phyloP scores from a whole-genome alignment of 2,329 filamentous ascomycete genomes.

The Trichoderma atroviride region DNA sequence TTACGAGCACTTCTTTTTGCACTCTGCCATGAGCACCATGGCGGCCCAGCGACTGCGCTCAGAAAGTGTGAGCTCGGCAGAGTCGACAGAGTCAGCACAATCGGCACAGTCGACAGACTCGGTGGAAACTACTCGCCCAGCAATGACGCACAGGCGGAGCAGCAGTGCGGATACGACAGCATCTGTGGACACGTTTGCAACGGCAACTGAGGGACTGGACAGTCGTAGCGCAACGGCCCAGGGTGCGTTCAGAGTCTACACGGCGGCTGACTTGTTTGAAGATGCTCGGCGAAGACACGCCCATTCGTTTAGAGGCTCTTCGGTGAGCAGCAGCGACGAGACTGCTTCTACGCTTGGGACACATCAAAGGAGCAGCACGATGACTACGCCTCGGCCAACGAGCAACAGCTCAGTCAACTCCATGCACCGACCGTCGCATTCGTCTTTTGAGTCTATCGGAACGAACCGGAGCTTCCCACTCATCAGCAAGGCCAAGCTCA shows the following conservation, averaged over 20 bases:
- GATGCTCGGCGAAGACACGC: slow-evolving; percentile 32
- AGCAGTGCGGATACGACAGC: slow-evolving; percentile 55
- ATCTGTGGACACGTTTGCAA: slow-evolving; percentile 59
- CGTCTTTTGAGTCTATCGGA: slow-evolving; percentile 60
- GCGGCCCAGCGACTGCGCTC: slow-evolving; percentile 49
- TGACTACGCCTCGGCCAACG: slow-evolving; percentile 46
- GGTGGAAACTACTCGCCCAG: slow-evolving; percentile 60
- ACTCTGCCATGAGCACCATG: slow-evolving; percentile 85
- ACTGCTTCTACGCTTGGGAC: slow-evolving; percentile 28
- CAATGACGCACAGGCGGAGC: slow-evolving; percentile 40
- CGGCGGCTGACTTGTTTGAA: slow-evolving; percentile 30
- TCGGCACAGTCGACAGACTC: slow-evolving; percentile 47
- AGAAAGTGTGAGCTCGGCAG: slow-evolving; percentile 57
- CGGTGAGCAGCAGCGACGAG: slow-evolving; percentile 35
- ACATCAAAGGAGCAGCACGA: slow-evolving; percentile 39
- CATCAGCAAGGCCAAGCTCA: slow-evolving; percentile 54
- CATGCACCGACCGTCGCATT: slow-evolving; percentile 58
- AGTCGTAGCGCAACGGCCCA: slow-evolving; percentile 42
- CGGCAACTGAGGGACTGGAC: slow-evolving; percentile 54
- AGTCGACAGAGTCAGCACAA: too few species aligned
- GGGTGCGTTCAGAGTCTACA: slow-evolving; percentile 31
- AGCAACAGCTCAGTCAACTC: slow-evolving; percentile 44
- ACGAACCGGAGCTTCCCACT: slow-evolving; percentile 66
- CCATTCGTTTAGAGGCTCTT: slow-evolving; percentile 34
- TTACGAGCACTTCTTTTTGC: slow-evolving; percentile 93